Conservation (phyloP, 108 stramenopile genomes). For the Stephanodiscus triporus region DNA sequence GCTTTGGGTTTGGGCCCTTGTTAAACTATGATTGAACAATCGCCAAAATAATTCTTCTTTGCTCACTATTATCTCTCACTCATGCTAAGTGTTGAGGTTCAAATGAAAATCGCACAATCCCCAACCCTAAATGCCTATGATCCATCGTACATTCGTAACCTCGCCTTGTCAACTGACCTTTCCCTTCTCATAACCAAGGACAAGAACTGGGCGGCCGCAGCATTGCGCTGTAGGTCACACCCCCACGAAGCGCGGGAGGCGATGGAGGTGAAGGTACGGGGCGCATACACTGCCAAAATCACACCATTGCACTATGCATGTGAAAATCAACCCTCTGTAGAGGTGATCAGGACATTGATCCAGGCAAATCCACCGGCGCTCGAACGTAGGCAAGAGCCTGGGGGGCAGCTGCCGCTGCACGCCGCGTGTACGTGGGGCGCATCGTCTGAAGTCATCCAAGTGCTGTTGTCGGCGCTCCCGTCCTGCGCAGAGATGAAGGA, state of each 20-base stretch:
- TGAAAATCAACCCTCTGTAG: slow-evolving; percentile 72
- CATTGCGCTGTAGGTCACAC: slow-evolving; percentile 53
- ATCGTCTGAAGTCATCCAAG: slow-evolving; percentile 52
- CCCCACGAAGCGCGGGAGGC: slow-evolving; percentile 68
- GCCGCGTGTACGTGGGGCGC: slow-evolving; percentile 85
- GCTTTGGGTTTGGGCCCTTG: not conserved
- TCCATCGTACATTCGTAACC: slow-evolving; percentile 13
- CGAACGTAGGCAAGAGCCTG: slow-evolving; percentile 64
- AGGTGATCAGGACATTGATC: slow-evolving; percentile 65
- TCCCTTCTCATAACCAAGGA: slow-evolving; percentile 61
- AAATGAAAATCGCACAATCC: slow-evolving; percentile 3
- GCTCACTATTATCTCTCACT: not conserved
- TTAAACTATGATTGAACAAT: no score
- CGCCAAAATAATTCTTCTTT: not conserved
- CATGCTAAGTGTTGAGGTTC: slow-evolving; percentile 51
- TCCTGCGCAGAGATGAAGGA: slow-evolving; percentile 61
- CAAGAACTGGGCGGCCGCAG: slow-evolving; percentile 69
- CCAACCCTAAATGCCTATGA: slow-evolving; percentile 1
- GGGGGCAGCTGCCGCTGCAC: slow-evolving; percentile 80
- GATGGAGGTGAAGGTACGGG: slow-evolving; percentile 67
- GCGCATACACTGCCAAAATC: slow-evolving; percentile 75
- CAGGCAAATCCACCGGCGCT: slow-evolving; percentile 63
- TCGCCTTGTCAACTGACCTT: slow-evolving; percentile 53
- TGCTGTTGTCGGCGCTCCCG: slow-evolving; percentile 59
- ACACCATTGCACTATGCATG: slow-evolving; percentile 81